Evolutionary conservation across 2,329 filamentous ascomycete species (phyloP).

Genomic region (Penicillium brevicompactum): DNA sequence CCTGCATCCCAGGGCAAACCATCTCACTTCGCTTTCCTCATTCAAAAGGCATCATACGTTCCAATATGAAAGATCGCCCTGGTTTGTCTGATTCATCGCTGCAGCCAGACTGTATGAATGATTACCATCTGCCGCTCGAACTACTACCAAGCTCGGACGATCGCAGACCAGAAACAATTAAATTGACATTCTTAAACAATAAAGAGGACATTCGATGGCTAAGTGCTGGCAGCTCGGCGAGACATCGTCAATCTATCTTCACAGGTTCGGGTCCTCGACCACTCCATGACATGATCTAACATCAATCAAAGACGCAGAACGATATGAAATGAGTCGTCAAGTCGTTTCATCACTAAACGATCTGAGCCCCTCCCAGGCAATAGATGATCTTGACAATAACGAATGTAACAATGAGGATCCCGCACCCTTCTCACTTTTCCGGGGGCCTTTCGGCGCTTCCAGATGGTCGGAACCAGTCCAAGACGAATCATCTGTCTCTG

Average conservation of each 20-base stretch:
- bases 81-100: neutral
- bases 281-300: neutral
- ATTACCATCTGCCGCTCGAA: neutral
- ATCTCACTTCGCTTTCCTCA: neutral
- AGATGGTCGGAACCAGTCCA: neutral
- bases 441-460: constrained; percentile 18
- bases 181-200: constrained; percentile 15
- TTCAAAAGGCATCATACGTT: neutral
- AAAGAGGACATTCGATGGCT: constrained; percentile 15
- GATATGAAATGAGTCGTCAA: constrained; percentile 15
- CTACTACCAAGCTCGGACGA: neutral
- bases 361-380: constrained; percentile 7
- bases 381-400: constrained; percentile 15
- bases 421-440: constrained; percentile 4
- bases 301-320: constrained; percentile 11
- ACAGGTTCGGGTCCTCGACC: constrained; percentile 3
- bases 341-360: constrained; percentile 1
- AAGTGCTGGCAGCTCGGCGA: constrained; percentile 14
- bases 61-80: neutral
- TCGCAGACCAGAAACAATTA: neutral
- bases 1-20: neutral
- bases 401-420: neutral
- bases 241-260: constrained; percentile 16
- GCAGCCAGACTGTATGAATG: neutral
- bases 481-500: neutral